Evolutionary conservation across 208 protist species (phyloP).

Genomic region (Crithidia mellificae): DNA sequence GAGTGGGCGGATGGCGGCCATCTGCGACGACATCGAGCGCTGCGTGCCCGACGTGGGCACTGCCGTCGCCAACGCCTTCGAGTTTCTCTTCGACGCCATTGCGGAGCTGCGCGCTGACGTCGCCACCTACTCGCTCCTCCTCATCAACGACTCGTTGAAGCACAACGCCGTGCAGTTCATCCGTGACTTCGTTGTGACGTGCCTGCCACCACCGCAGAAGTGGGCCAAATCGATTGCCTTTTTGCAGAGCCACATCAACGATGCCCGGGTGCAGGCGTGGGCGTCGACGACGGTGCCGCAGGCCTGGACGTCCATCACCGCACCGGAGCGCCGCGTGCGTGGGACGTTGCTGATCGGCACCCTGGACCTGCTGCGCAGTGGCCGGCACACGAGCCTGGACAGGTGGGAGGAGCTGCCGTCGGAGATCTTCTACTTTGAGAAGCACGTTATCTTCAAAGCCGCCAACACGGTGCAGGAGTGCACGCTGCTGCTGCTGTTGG

Average conservation of each 20-base stretch:
- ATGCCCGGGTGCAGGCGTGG: slow-evolving; percentile 42
- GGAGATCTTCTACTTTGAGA: slow-evolving; percentile 85
- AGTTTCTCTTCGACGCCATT: slow-evolving; percentile 69
- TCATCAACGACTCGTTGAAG: slow-evolving; percentile 57
- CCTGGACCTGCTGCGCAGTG: slow-evolving; percentile 66
- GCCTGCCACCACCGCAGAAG: slow-evolving; percentile 45
- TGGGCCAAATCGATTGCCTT: slow-evolving; percentile 72
- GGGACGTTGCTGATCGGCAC: slow-evolving; percentile 56
- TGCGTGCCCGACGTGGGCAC: slow-evolving; percentile 58
- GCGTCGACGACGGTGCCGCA: slow-evolving; percentile 30
- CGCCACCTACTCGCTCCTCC: slow-evolving; percentile 62
- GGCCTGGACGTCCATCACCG: slow-evolving; percentile 39
- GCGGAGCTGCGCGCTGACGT: slow-evolving; percentile 63
- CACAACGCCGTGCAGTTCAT: slow-evolving; percentile 72
- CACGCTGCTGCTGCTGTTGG: slow-evolving; percentile 66
- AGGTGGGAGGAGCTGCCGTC: slow-evolving; percentile 72
- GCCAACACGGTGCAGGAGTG: slow-evolving; percentile 82
- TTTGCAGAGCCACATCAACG: slow-evolving; percentile 52
- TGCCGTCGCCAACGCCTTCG: slow-evolving; percentile 65
- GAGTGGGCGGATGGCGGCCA: slow-evolving; percentile 28
- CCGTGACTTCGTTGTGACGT: slow-evolving; percentile 67
- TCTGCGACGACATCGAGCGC: slow-evolving; percentile 49
- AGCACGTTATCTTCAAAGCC: slow-evolving; percentile 68
- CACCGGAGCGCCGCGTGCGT: slow-evolving; percentile 59
- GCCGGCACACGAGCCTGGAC: slow-evolving; percentile 42